These are phyloP conservation scores for Xylariaceae sp. DNA, from an alignment of 2,329 filamentous ascomycete genomes.

Conservation along the genomic window DNA sequence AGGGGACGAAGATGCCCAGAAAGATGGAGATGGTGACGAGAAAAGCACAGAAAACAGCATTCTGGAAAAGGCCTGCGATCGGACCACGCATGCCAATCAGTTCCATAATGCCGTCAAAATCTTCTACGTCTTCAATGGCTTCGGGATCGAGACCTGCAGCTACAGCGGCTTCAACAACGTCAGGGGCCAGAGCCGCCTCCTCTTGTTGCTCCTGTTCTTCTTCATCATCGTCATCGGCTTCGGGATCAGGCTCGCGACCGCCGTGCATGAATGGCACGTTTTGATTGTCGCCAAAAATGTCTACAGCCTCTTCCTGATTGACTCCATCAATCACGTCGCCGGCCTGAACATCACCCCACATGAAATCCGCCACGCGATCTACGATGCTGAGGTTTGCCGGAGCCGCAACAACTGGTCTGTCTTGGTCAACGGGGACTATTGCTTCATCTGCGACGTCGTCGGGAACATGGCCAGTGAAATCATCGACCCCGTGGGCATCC, in stretches of 20 bases:
- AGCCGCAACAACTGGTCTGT: conserved; percentile 10
- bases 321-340: conserved; percentile 36
- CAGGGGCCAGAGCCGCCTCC: conserved; percentile 47
- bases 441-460: conserved; percentile 5
- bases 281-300: conserved; percentile 51
- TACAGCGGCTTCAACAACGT: conserved; percentile 62
- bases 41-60: conserved; percentile 89
- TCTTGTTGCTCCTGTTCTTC: conserved; percentile 16
- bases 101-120: conserved; percentile 94
- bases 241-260: conserved; percentile 30
- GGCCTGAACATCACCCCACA: conserved; percentile 57
- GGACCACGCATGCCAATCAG: conserved; percentile 95
- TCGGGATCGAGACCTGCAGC: conserved; percentile 70
- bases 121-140: conserved; percentile 81
- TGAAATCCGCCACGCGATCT: conserved; percentile 53
- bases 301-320: conserved; percentile 53
- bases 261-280: conserved; percentile 39
- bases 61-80: conserved; percentile 84
- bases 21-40: conserved; percentile 85
- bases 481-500: not conserved
- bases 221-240: conserved; percentile 21
- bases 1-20: conserved; percentile 83
- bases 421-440: conserved; percentile 2
- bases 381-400: conserved; percentile 37
- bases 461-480: not conserved